These are phyloP conservation scores for Hemisphaericaspora nanyangensis DNA, from an alignment of 805 yeast species.

Conservation along the genomic window DNA sequence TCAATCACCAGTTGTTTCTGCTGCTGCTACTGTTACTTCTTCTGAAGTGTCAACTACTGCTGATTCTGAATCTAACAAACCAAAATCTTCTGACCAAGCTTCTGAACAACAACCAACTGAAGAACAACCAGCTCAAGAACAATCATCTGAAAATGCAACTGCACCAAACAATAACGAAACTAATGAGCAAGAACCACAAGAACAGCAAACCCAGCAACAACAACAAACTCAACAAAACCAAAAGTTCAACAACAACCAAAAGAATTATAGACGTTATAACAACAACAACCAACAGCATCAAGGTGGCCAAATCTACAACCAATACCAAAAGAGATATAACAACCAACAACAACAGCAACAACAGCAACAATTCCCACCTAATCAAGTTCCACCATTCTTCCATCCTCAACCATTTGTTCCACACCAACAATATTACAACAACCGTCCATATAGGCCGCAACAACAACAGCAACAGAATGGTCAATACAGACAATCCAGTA, in stretches of 20 bases:
- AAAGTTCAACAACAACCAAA: conserved; percentile 11
- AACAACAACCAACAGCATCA: conserved; percentile 2
- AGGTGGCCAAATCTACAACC: conserved; percentile 12
- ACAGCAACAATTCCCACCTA: conserved; percentile 10
- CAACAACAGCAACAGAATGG: conserved; percentile 15
- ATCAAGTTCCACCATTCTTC: conserved; percentile 24
- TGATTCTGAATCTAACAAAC: conserved; percentile 1
- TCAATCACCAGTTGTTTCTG: not conserved
- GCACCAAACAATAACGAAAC: not conserved
- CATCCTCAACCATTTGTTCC: conserved; percentile 30
- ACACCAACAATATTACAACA: conserved; percentile 15
- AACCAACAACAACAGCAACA: conserved; percentile 15
- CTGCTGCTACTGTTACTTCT: conserved; percentile 4
- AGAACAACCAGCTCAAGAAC: conserved; percentile 3
- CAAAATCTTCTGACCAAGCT: conserved; percentile 1
- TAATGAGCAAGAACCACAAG: not conserved
- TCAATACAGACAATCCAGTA: conserved; percentile 7
- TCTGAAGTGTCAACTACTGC: conserved; percentile 1
- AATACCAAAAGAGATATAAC: conserved; percentile 14
- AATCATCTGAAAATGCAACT: not conserved
- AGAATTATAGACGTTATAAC: conserved; percentile 26
- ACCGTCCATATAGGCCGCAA: conserved; percentile 17
- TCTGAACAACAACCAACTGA: conserved; percentile 5
- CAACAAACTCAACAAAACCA: conserved; percentile 7
- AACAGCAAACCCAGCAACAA: conserved; percentile 6